Evolutionary conservation across 1,284 basidiomycete species (phyloP).

Genomic region (Laetiporus sulphureus): DNA sequence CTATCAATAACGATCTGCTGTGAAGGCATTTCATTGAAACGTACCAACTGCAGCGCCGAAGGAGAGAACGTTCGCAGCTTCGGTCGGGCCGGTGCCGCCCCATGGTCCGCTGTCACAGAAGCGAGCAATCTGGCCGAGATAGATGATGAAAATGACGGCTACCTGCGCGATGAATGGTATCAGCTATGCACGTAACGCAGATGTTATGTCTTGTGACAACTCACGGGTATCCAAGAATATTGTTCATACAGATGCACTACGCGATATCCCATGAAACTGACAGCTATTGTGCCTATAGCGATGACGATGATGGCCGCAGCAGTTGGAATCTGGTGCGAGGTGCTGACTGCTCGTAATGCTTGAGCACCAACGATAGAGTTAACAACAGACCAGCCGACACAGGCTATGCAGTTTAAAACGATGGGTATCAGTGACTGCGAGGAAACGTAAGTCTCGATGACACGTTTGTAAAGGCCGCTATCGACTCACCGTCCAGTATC

Average conservation of each 20-base stretch:
- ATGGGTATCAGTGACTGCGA: constrained; percentile 17
- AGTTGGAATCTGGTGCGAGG: constrained; percentile 22
- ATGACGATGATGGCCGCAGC: constrained; percentile 28
- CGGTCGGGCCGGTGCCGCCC: constrained; percentile 14
- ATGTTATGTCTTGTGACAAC: neutral
- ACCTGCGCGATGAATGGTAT: constrained; percentile 2
- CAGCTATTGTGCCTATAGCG: constrained; percentile 28
- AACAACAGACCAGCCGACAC: constrained; percentile 29
- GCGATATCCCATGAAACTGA: constrained; percentile 36
- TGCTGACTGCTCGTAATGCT: constrained; percentile 22
- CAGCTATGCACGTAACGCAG: neutral
- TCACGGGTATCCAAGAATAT: constrained; percentile 33
- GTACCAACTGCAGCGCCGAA: constrained; percentile 19
- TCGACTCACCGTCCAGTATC: constrained; percentile 7
- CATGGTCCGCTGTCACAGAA: constrained; percentile 20
- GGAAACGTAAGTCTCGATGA: constrained; percentile 1
- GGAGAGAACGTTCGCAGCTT: constrained; percentile 22
- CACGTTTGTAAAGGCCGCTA: neutral
- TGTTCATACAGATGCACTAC: constrained; percentile 34
- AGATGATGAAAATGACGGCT: constrained; percentile 25
- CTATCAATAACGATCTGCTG: neutral
- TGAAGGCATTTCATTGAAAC: neutral
- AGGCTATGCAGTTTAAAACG: constrained; percentile 25
- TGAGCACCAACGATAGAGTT: constrained; percentile 32
- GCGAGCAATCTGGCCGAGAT: constrained; percentile 22